Percentiles rank a stretch among this genome's conserved stretches.
phyloP scores from a whole-genome alignment of 2,329 filamentous ascomycete species.

The Phyllosticta citribraziliensis region DNA sequence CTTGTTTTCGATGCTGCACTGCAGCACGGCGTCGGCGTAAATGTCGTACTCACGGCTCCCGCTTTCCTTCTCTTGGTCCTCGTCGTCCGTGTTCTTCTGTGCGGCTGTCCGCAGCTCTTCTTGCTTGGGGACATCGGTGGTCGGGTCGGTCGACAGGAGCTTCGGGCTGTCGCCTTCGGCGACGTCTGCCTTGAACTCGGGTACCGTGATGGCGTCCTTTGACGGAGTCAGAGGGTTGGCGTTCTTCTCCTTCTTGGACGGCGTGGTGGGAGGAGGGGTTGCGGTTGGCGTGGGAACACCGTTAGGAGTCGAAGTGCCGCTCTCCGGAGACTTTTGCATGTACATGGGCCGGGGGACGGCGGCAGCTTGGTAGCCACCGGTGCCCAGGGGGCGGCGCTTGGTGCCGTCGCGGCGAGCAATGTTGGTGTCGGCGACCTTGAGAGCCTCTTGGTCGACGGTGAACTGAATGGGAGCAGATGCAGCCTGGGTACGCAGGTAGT shows the following conservation, averaged over 20 bases:
- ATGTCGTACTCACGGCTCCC: slow-evolving; percentile 74
- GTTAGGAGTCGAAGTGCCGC: slow-evolving; percentile 32
- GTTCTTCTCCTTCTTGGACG: slow-evolving; percentile 34
- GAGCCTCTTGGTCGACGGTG: slow-evolving; percentile 92
- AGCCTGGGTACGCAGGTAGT: slow-evolving; percentile 97
- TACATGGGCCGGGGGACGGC: slow-evolving; percentile 61
- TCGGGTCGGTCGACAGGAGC: slow-evolving; percentile 61
- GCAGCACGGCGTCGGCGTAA: slow-evolving; percentile 83
- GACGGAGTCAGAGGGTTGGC: slow-evolving; percentile 31
- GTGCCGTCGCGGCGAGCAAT: slow-evolving; percentile 52
- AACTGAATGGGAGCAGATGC: slow-evolving; percentile 97
- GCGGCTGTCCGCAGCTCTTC: slow-evolving; percentile 55
- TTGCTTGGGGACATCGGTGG: slow-evolving; percentile 44
- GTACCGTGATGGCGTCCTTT: slow-evolving; percentile 51
- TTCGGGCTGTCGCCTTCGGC: slow-evolving; percentile 69
- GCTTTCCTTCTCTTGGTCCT: slow-evolving; percentile 61
- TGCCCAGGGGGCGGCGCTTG: slow-evolving; percentile 55
- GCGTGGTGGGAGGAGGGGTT: slow-evolving; percentile 46
- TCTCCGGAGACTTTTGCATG: slow-evolving; percentile 40
- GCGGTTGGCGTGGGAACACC: slow-evolving; percentile 60
- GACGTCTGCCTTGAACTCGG: slow-evolving; percentile 65
- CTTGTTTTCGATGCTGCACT: slow-evolving; percentile 95
- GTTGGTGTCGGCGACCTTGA: slow-evolving; percentile 77
- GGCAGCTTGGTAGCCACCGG: slow-evolving; percentile 39
- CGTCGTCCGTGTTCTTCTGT: slow-evolving; percentile 48